Evolutionary conservation across 495 filamentous ascomycete genomes (phyloP), one percentile per base, ranked within the genome.

Genomic region (Chaetomium cochliodes): DNA sequence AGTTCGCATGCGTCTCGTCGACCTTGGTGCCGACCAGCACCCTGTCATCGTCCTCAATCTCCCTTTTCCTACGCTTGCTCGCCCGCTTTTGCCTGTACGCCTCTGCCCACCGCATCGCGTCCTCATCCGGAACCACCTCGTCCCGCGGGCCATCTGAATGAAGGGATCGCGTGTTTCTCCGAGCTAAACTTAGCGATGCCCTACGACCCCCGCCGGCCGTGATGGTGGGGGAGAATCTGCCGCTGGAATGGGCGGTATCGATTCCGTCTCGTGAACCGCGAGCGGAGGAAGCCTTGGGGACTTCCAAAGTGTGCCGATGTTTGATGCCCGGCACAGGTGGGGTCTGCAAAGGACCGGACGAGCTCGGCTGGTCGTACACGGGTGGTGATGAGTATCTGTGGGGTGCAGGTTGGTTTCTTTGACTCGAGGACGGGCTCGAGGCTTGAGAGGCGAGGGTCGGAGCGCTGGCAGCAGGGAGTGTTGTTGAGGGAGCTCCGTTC

Each of bases 11-110:
- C 69, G 91, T 90, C 78, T 97, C 92, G 74, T 98, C 94, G 42
- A 99, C 94, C 77, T 97, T 97, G 25, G 92, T 98, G 55, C 94
- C 94, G n/a, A 99, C 92, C 58, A 96, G 84, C 41, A 96, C 92
- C 61, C 92, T 84, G 67, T 97, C 94, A 68, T 98, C 96, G 64
- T 97, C 90, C 66, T 96, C 93, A 37, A 96, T 89, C 65, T 97
- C 93, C 69, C 88, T 88, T 65, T 85, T 83, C 74, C 85, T 88
- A 72, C 88, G 83, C 75, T 88, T 91, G 70, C 89, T 93, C 42
- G 92, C 93, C 64, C 93, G 82, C 72, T 92, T 96, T 70, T 96
- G 90, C 70, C 91, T 87, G 66, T 96, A 92, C 25, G 90, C 89
- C 75, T 98, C 96, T 25, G 94, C 90, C 91, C 91, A 97, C 56